Evolutionary conservation across 2,329 filamentous ascomycete genomes (phyloP).

Genomic region (Nannizziopsis barbatae): DNA sequence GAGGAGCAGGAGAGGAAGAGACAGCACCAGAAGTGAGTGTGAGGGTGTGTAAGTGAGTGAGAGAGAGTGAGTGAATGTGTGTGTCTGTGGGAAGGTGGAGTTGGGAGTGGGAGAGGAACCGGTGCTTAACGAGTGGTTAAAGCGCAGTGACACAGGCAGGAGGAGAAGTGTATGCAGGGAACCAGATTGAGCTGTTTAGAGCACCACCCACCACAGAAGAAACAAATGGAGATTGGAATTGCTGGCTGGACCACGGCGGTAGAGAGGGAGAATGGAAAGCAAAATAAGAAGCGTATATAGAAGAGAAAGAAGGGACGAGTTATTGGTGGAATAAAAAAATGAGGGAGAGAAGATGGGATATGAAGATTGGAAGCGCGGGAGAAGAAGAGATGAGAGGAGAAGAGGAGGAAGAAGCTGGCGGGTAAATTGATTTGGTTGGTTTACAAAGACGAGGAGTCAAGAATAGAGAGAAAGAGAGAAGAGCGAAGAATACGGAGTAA

Average conservation of each 20-base stretch:
- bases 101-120: conserved; percentile 11
- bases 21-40: too few species aligned
- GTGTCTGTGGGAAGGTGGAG: conserved; percentile 15
- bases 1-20: too few species aligned
- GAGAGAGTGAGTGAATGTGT: conserved; percentile 12
- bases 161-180: conserved; percentile 8
- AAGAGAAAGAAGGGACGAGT: conserved; percentile 1
- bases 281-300: not conserved
- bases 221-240: not conserved
- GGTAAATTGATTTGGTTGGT: not conserved
- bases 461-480: conserved; percentile 15
- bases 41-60: not conserved
- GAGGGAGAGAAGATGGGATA: not conserved
- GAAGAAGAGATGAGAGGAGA: not conserved
- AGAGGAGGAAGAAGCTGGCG: conserved; percentile 3
- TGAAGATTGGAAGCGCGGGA: not conserved
- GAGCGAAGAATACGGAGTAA: conserved; percentile 9
- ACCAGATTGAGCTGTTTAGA: conserved; percentile 5
- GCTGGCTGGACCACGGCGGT: not conserved
- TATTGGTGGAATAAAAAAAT: not conserved
- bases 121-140: not conserved
- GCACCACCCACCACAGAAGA: conserved; percentile 6
- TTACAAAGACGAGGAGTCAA: too few species aligned
- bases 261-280: not conserved
- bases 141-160: conserved; percentile 10